These are phyloP conservation scores for Lactarius trivialis DNA, from an alignment of 768 basidiomycete species.

Conservation along the genomic window DNA sequence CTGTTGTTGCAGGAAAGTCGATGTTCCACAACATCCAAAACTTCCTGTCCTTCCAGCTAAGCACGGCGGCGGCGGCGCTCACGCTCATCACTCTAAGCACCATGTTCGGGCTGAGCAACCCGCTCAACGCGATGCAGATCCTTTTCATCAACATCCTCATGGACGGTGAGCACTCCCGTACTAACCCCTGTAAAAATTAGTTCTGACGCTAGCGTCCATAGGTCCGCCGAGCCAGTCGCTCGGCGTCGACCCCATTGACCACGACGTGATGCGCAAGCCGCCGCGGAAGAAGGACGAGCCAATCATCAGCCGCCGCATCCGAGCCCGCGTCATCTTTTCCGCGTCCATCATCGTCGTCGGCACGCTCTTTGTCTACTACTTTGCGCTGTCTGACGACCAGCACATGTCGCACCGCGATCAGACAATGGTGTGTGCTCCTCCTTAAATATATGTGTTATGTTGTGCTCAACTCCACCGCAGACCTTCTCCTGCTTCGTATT, in stretches of 20 bases:
- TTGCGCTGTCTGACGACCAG: constrained; percentile 70
- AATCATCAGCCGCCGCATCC: constrained; percentile 68
- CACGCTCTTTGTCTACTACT: constrained; percentile 80
- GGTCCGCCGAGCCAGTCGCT: constrained; percentile 93
- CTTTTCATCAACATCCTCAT: constrained; percentile 99
- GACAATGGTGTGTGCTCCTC: constrained; percentile 65
- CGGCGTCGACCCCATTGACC: constrained; percentile 95
- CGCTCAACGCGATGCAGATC: constrained; percentile 97
- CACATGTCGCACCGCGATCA: constrained; percentile 82
- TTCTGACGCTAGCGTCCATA: constrained; percentile 29
- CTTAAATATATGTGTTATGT: neutral
- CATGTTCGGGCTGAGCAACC: constrained; percentile 81
- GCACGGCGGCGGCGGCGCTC: constrained; percentile 93
- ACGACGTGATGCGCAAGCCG: constrained; percentile 84
- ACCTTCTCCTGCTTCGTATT: constrained; percentile 97
- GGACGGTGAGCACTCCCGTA: constrained; percentile 58
- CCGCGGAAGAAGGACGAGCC: constrained; percentile 91
- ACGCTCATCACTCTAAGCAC: constrained; percentile 95
- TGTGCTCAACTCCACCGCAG: constrained; percentile 39
- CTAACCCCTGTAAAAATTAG: neutral
- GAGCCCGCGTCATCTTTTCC: constrained; percentile 84
- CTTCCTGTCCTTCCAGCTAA: constrained; percentile 94
- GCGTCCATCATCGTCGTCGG: constrained; percentile 88
- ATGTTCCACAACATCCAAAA: constrained; percentile 99
- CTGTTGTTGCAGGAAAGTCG: constrained; percentile 63